Percentiles rank a stretch among this genome's conserved stretches.
Evolutionary conservation across 2,329 filamentous ascomycete species (phyloP).

Genomic region (Alternaria sp.): DNA sequence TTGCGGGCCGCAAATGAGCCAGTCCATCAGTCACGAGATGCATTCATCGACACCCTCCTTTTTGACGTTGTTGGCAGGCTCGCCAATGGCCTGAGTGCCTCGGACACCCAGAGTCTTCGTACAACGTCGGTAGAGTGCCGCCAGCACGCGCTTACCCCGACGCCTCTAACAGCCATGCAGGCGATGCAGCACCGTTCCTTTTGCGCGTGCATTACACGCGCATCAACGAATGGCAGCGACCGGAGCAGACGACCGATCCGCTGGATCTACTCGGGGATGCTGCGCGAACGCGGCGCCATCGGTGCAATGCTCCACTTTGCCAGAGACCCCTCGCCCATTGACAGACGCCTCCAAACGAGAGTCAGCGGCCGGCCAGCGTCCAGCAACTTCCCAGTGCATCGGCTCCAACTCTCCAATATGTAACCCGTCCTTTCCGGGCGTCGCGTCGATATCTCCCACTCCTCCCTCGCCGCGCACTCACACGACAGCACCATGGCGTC

Average conservation of each 20-base stretch:
- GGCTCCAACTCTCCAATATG: background rate
- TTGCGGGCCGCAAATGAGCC: background rate
- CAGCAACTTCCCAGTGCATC: background rate
- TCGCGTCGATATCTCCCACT: background rate
- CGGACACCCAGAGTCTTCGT: background rate
- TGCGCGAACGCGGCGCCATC: slow-evolving; percentile 6
- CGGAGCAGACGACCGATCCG: background rate
- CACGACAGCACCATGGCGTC: slow-evolving; percentile 9
- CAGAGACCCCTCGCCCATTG: slow-evolving; percentile 1
- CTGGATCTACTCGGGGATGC: slow-evolving; percentile 10
- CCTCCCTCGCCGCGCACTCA: background rate
- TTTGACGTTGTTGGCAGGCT: background rate
- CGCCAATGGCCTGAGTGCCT: background rate
- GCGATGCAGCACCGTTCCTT: background rate
- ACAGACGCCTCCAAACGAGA: background rate
- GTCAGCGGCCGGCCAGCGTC: background rate
- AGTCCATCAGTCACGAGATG: background rate
- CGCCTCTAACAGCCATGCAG: background rate
- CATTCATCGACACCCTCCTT: background rate
- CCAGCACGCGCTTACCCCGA: background rate
- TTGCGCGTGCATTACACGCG: background rate
- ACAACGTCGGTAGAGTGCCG: background rate
- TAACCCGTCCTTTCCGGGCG: background rate
- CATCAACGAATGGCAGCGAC: background rate
- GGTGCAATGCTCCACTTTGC: background rate